Evolutionary conservation across 805 yeast genomes (phyloP).

Genomic region (Priceomyces carsonii): DNA sequence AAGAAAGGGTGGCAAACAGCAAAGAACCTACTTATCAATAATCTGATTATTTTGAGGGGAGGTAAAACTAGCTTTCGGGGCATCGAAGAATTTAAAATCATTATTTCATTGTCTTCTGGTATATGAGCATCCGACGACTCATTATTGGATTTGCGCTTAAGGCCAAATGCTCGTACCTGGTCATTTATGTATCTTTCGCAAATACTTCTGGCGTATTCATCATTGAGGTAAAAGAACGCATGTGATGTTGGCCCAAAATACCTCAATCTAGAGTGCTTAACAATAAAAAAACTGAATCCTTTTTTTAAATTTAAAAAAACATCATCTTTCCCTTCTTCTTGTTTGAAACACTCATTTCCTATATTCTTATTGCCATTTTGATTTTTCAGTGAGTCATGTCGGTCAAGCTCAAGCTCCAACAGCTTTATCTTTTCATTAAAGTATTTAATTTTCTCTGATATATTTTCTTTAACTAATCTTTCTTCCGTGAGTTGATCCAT

Average conservation of each 20-base stretch:
- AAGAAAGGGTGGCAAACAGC: conserved; percentile 40
- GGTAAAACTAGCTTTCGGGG: too few species aligned
- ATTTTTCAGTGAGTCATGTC: not conserved
- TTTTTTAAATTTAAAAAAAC: too few species aligned
- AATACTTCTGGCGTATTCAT: conserved; percentile 2
- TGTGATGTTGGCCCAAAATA: conserved; percentile 11
- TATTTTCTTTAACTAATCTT: not conserved
- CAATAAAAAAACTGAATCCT: too few species aligned
- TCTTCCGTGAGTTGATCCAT: conserved; percentile 3
- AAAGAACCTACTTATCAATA: conserved; percentile 51
- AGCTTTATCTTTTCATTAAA: conserved; percentile 4
- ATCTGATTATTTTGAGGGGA: conserved; percentile 33
- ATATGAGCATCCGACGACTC: too few species aligned
- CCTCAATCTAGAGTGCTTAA: too few species aligned
- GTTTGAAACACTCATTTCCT: not conserved
- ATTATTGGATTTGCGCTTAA: too few species aligned
- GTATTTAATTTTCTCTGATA: conserved; percentile 1
- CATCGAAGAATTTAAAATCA: too few species aligned
- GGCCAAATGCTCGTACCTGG: too few species aligned
- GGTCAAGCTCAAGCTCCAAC: not conserved
- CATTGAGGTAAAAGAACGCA: conserved; percentile 5
- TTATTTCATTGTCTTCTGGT: too few species aligned
- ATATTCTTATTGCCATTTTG: not conserved
- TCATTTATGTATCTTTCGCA: conserved; percentile 3
- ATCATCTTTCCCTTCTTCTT: too few species aligned